Evolutionary conservation across 192 early-diverging fungal species (phyloP).

Genomic region (Coemansia sp.): DNA sequence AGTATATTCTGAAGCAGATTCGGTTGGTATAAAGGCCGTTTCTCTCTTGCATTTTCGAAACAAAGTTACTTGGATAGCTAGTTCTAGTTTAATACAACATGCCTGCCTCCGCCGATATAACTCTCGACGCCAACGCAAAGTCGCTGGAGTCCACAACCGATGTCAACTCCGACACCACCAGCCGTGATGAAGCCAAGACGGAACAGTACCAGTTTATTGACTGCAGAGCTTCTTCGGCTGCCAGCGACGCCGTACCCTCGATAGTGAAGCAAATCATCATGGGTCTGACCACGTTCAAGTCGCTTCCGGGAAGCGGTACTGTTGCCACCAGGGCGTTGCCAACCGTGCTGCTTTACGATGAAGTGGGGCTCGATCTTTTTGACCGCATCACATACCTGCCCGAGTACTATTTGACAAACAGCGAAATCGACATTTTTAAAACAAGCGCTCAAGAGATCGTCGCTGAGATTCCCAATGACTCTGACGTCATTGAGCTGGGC

Average conservation of each 20-base stretch:
- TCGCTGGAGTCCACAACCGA: background rate
- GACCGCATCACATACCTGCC: conserved; percentile 84
- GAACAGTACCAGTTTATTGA: conserved; percentile 25
- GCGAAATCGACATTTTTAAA: conserved; percentile 81
- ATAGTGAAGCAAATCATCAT: conserved; percentile 23
- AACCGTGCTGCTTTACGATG: conserved; percentile 83
- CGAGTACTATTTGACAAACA: conserved; percentile 85
- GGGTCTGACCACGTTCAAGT: conserved; percentile 16
- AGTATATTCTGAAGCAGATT: no score
- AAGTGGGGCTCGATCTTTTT: conserved; percentile 79
- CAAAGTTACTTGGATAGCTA: no score
- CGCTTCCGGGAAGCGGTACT: conserved; percentile 15
- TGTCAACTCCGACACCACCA: background rate
- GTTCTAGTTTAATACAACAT: background rate
- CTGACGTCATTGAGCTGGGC: conserved; percentile 83
- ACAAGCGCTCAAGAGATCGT: conserved; percentile 61
- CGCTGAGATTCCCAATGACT: conserved; percentile 62
- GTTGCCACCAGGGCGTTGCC: conserved; percentile 51
- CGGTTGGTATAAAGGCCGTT: no score
- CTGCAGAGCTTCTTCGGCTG: conserved; percentile 18
- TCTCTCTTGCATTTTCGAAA: no score
- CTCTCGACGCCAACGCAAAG: background rate
- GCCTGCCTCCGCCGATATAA: conserved; percentile 6
- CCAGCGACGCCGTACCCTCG: conserved; percentile 11
- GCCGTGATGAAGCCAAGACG: background rate